Base-by-base conservation (phyloP, 371 early-diverging fungal genomes). In the Blyttiomyces sp. region DNA sequence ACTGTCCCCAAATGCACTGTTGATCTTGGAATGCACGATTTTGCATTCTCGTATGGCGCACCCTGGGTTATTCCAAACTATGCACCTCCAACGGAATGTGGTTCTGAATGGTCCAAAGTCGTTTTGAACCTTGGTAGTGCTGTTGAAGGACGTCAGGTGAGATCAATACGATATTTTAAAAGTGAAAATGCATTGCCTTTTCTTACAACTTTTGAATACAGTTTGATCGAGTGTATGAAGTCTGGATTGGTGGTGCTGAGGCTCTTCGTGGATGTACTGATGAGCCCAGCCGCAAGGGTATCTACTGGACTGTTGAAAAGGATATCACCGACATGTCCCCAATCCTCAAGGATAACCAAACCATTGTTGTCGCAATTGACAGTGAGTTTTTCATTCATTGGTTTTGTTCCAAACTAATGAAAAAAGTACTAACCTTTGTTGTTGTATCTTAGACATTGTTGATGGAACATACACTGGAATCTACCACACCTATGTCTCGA, bases 221-320 rank as follows among this genome's bases (percentile, higher is more conserved):
- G 56, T 65, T 59, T 34, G 66, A 66, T 33, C 32, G 66, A 19
- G 45, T 48, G 16, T 26, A 33, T 21, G 49, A 50, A 13, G 61
- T 66, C 17, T 61, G 36, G 35, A 17, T 66, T 19, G 66, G 51
- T 52, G 66, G 66, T 27, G 66, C 57, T 17, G 66, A 66, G 46
- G 32, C 51, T 24, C 30, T 61, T 34, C 48, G 66, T 21, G 57
- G 51, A 21, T 56, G 55, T 39, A 55, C 60, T 24, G 56, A 59
- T 44, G 61, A 66, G 50, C 66, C 66, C 3, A 46, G 39, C 26
- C 7, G 46, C 4, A 23, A 9, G 44, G 60, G 60, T 3, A 61
- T 61, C 31, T 56, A 27, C 21, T 66, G 66, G 66, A 4, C 26
- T 4, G 46, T 46, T 48, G 61, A 61, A 6, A 34, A 64, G 24